These are phyloP conservation scores for Yamadazyma spencermartinsiae DNA, from an alignment of 1,139 yeast genomes.

Conservation along the genomic window DNA sequence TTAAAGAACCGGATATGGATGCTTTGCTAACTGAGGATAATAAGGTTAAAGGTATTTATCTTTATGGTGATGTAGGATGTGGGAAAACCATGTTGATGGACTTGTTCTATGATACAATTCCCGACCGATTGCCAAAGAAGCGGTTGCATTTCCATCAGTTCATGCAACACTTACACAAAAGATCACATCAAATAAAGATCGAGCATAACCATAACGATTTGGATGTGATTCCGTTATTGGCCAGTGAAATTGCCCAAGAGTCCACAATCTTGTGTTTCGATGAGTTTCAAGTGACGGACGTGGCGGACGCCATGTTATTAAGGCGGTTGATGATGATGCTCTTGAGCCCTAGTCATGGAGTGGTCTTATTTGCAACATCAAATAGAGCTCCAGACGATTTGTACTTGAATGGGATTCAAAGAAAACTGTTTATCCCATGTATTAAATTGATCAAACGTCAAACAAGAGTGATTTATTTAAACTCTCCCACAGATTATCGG, in stretches of 20 bases:
- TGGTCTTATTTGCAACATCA: conserved; percentile 87
- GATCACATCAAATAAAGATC: conserved; percentile 73
- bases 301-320: conserved; percentile 95
- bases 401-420: conserved; percentile 89
- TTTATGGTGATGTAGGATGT: conserved; percentile 97
- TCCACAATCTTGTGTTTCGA: conserved; percentile 88
- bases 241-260: conserved; percentile 75
- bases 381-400: conserved; percentile 94
- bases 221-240: conserved; percentile 83
- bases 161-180: conserved; percentile 90
- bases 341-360: conserved; percentile 69
- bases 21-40: conserved; percentile 22
- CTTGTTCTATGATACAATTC: conserved; percentile 81
- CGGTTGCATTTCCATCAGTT: conserved; percentile 94
- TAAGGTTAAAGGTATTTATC: conserved; percentile 73
- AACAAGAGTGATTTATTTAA: conserved; percentile 74
- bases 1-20: conserved; percentile 15
- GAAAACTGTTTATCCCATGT: conserved; percentile 89
- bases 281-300: conserved; percentile 95
- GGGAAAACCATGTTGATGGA: conserved; percentile 99
- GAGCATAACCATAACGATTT: conserved; percentile 59
- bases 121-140: conserved; percentile 69
- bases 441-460: conserved; percentile 73
- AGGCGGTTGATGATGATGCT: conserved; percentile 70
- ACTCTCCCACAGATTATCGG: conserved; percentile 93